Evolutionary conservation across 164 flowering plant genomes (phyloP).

Genomic region (Vitis cinerea): DNA sequence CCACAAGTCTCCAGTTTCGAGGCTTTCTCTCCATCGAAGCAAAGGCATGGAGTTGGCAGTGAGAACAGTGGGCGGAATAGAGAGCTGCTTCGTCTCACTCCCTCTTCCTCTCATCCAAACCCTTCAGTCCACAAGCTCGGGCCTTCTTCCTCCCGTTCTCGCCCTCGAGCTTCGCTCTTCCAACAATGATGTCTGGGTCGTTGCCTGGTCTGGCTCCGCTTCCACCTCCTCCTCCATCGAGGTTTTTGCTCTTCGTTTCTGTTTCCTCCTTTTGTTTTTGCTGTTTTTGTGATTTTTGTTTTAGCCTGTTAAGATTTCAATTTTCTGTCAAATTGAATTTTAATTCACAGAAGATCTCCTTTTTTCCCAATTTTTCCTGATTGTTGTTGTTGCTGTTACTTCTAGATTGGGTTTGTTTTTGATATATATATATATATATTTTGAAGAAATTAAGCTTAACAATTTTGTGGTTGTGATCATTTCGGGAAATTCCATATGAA

Average conservation of each 20-base stretch:
- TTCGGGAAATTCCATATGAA: no score
- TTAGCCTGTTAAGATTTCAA: not conserved
- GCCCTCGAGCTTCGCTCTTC: constrained; percentile 69
- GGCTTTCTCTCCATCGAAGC: no score
- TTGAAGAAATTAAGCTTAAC: no score
- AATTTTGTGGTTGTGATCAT: no score
- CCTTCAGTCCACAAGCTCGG: constrained; percentile 54
- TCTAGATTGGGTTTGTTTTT: no score
- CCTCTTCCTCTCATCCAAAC: constrained; percentile 75
- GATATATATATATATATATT: no score
- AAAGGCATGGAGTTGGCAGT: constrained; percentile 71
- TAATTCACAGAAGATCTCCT: not conserved
- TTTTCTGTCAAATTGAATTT: not conserved
- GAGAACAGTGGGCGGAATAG: constrained; percentile 59
- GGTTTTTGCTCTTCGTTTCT: constrained; percentile 29
- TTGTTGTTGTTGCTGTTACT: not conserved
- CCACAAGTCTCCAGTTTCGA: no score
- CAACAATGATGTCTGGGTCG: constrained; percentile 45
- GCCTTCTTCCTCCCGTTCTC: constrained; percentile 54
- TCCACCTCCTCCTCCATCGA: constrained; percentile 76
- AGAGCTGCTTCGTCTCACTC: constrained; percentile 79
- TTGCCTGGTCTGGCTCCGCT: constrained; percentile 90
- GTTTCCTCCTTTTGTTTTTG: not conserved
- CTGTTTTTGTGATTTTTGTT: not conserved
- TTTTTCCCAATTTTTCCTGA: not conserved